Evolutionary conservation across 441 rosid species (phyloP).

Genomic region (Hypseocharis bilobata): DNA sequence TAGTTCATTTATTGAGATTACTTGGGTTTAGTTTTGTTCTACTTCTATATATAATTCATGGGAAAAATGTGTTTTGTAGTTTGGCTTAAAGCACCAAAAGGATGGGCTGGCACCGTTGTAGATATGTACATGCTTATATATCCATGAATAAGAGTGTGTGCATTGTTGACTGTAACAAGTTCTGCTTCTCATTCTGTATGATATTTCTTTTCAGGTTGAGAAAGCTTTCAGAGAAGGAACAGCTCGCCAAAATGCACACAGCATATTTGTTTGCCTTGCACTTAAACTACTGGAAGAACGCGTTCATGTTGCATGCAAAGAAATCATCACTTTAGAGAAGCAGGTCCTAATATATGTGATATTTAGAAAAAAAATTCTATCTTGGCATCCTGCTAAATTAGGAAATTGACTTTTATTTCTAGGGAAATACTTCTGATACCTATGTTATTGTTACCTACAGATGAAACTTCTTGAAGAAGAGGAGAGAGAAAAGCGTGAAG

Average conservation of each 20-base stretch:
- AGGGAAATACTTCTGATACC: constrained; percentile 17
- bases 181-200: not conserved
- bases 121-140: no score
- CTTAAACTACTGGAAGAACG: constrained; percentile 78
- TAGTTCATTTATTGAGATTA: no score
- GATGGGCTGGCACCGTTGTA: not conserved
- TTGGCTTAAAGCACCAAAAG: no score
- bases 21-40: no score
- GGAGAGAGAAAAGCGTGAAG: constrained; percentile 92
- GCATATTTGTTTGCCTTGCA: constrained; percentile 83
- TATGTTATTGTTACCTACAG: constrained; percentile 33
- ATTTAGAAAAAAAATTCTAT: not conserved
- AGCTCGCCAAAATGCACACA: constrained; percentile 95
- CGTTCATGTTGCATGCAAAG: constrained; percentile 92
- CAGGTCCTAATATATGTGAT: constrained; percentile 44
- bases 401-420: constrained; percentile 1
- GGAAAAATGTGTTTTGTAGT: no score
- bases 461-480: constrained; percentile 89
- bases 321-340: constrained; percentile 76
- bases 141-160: no score
- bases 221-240: constrained; percentile 97
- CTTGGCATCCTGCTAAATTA: not conserved
- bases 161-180: no score
- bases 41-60: no score
- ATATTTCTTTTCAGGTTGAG: constrained; percentile 59